Evolutionary conservation across 2,329 filamentous ascomycete genomes (phyloP).

Genomic region (Botrytis cinerea): DNA sequence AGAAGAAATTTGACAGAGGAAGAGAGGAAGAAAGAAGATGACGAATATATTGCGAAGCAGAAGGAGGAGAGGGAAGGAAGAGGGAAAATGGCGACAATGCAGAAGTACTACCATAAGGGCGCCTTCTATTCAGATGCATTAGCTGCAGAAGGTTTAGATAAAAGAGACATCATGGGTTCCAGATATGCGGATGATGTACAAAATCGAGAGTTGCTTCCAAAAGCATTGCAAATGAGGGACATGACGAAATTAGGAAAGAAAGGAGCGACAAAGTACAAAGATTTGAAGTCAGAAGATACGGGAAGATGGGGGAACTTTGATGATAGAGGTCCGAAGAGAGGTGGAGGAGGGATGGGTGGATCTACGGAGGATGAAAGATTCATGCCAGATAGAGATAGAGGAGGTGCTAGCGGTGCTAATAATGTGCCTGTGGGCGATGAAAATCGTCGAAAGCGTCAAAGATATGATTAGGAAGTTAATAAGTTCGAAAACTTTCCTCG

Average conservation of each 20-base stretch:
- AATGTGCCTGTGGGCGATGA: constrained; percentile 65
- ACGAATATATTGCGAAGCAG: constrained; percentile 73
- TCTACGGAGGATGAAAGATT: constrained; percentile 66
- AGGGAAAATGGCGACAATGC: constrained; percentile 86
- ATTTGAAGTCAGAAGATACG: constrained; percentile 87
- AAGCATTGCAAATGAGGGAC: constrained; percentile 90
- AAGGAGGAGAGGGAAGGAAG: constrained; percentile 55
- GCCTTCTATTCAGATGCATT: constrained; percentile 90
- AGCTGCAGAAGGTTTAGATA: constrained; percentile 71
- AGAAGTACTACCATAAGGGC: constrained; percentile 95
- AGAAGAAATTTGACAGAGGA: constrained; percentile 82
- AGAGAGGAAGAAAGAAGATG: constrained; percentile 84
- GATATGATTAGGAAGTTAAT: constrained; percentile 6
- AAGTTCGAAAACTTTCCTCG: background rate
- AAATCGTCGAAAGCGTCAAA: constrained; percentile 17
- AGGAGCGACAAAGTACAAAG: constrained; percentile 85
- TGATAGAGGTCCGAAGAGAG: constrained; percentile 48
- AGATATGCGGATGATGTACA: constrained; percentile 79
- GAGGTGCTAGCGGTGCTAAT: constrained; percentile 65
- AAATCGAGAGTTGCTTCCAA: constrained; percentile 80
- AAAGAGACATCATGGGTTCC: constrained; percentile 83
- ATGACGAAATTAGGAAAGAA: constrained; percentile 93
- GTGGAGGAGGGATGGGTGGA: constrained; percentile 40
- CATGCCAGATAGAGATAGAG: constrained; percentile 60
- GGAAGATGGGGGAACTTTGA: constrained; percentile 76